These are phyloP conservation scores for Tylopilus subfusipes DNA, from an alignment of 768 basidiomycete species.

Conservation along the genomic window DNA sequence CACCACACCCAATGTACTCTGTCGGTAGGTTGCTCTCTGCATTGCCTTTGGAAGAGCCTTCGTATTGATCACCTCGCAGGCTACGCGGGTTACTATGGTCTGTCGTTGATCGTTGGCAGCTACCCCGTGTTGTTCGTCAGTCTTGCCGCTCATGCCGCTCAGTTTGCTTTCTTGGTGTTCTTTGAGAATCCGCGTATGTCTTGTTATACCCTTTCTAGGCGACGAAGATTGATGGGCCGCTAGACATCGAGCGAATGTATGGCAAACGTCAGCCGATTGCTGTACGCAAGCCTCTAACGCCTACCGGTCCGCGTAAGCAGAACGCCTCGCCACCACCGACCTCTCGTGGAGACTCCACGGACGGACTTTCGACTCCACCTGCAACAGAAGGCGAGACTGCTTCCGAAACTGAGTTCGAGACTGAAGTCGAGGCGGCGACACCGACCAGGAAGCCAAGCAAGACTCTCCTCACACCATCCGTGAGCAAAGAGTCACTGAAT, in stretches of 20 bases:
- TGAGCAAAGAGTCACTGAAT: constrained; percentile 7
- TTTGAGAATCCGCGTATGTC: constrained; percentile 96
- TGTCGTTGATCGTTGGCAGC: constrained; percentile 86
- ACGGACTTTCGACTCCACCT: constrained; percentile 51
- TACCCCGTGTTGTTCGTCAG: constrained; percentile 91
- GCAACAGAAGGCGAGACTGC: constrained; percentile 71
- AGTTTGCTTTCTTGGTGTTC: constrained; percentile 92
- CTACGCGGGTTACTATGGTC: constrained; percentile 97
- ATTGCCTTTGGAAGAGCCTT: neutral
- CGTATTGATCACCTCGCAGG: constrained; percentile 39
- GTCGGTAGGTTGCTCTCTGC: constrained; percentile 45
- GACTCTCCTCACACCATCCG: neutral
- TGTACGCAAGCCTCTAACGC: constrained; percentile 64
- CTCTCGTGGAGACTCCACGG: constrained; percentile 24
- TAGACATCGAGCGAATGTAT: constrained; percentile 92
- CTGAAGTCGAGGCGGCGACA: constrained; percentile 52
- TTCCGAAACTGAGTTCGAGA: constrained; percentile 67
- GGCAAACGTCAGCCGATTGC: constrained; percentile 90
- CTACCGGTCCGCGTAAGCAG: constrained; percentile 20
- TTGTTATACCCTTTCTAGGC: neutral
- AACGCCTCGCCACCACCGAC: constrained; percentile 5
- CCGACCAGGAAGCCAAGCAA: constrained; percentile 9
- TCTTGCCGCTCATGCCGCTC: constrained; percentile 90
- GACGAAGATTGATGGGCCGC: neutral
- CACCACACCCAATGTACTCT: constrained; percentile 95